phyloP scores from a whole-genome alignment of 495 filamentous ascomycete species.

The Neurospora sp. region DNA sequence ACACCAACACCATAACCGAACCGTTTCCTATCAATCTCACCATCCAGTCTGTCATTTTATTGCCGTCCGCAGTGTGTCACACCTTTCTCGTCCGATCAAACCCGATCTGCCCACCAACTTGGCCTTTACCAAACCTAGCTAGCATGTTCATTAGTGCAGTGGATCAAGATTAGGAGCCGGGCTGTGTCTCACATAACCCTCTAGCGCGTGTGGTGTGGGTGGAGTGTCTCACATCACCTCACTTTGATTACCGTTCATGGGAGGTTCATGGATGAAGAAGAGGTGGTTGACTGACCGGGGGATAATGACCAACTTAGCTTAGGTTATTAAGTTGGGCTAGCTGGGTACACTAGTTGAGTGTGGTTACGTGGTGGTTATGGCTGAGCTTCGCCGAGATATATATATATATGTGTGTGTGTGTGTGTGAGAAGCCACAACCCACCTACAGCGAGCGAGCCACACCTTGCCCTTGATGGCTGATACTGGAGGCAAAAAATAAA shows the following conservation, averaged over 20 bases:
- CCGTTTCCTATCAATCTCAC: neutral
- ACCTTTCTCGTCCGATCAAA: neutral
- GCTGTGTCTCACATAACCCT: neutral
- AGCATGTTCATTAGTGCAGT: neutral
- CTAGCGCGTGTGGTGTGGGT: neutral
- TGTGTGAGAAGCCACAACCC: too few relatives aligned
- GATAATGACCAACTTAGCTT: neutral
- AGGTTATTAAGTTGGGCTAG: too few relatives aligned
- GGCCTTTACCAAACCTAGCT: neutral
- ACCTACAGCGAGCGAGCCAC: too few relatives aligned
- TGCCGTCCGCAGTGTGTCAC: neutral
- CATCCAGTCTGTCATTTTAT: neutral
- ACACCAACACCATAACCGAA: neutral
- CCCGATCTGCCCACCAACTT: neutral
- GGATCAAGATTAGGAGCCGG: neutral
- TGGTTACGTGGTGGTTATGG: too few relatives aligned
- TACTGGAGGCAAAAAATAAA: too few relatives aligned
- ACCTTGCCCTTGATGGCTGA: too few relatives aligned
- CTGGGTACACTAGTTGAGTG: too few relatives aligned
- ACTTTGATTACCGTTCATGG: neutral
- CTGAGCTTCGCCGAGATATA: too few relatives aligned
- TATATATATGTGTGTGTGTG: too few relatives aligned
- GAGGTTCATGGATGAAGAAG: neutral
- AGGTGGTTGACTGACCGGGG: neutral
- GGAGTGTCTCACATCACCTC: neutral